Percentiles rank a stretch among this genome's conserved stretches.
Conservation (phyloP, 441 rosid genomes). For the Adansonia grandidieri region DNA sequence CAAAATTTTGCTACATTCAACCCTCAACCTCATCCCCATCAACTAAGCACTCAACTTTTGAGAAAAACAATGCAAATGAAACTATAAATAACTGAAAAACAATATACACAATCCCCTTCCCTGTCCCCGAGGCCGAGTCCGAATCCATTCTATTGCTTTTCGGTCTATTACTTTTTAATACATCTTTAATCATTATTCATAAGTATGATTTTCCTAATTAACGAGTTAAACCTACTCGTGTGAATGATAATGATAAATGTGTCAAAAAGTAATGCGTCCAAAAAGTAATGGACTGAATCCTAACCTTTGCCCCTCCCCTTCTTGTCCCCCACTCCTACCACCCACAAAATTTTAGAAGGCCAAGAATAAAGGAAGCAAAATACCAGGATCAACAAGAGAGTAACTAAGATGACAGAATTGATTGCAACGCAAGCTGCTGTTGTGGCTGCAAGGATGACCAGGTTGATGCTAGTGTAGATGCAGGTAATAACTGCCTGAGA, state of each 20-base stretch:
- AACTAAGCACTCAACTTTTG: background rate
- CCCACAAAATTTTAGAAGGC: background rate
- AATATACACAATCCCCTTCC: no score
- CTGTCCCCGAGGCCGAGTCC: no score
- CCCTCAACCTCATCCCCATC: slow-evolving; percentile 19
- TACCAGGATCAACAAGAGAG: background rate
- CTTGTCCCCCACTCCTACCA: background rate
- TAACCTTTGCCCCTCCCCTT: no score
- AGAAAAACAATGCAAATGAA: background rate
- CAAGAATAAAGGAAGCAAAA: background rate
- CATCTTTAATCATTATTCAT: no score
- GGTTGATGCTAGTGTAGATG: slow-evolving; percentile 54
- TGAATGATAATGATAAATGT: no score
- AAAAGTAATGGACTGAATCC: no score
- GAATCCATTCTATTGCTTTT: no score
- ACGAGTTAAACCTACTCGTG: no score
- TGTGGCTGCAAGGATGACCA: slow-evolving; percentile 63
- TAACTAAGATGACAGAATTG: slow-evolving; percentile 50
- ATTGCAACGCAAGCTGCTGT: slow-evolving; percentile 53
- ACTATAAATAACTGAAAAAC: background rate
- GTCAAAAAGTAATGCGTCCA: no score
- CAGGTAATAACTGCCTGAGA: slow-evolving; percentile 59
- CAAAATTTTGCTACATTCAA: slow-evolving; percentile 22
- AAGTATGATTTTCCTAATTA: no score
- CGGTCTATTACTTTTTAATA: no score